These are phyloP conservation scores for Coriolopsis trogii DNA, from an alignment of 1,284 basidiomycete genomes.

Conservation along the genomic window DNA sequence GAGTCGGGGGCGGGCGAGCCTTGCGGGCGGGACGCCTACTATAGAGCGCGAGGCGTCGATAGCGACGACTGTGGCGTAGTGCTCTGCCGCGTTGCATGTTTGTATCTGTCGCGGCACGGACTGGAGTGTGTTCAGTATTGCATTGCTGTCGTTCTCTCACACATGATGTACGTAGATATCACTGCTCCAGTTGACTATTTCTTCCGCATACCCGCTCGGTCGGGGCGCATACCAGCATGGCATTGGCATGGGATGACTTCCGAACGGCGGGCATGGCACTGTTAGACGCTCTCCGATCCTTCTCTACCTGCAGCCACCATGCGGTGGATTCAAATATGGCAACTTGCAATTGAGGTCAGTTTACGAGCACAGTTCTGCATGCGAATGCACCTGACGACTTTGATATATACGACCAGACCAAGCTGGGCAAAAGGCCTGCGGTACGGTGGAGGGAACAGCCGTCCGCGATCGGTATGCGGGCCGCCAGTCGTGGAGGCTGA, in stretches of 20 bases:
- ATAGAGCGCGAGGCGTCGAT: conserved; percentile 19
- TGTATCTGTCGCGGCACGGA: conserved; percentile 2
- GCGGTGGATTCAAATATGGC: neutral
- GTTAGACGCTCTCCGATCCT: neutral
- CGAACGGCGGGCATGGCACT: neutral
- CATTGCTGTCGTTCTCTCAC: conserved; percentile 23
- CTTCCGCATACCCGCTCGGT: conserved; percentile 13
- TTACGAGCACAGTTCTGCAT: neutral
- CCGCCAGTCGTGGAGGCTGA: neutral
- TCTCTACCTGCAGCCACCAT: neutral
- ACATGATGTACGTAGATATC: conserved; percentile 17
- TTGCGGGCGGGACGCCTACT: conserved; percentile 32
- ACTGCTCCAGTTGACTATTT: conserved; percentile 18
- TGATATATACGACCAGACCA: too few relatives aligned
- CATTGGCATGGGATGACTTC: neutral
- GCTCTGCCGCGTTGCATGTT: conserved; percentile 1
- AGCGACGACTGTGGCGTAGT: conserved; percentile 4
- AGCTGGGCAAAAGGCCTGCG: too few relatives aligned
- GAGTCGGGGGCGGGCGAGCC: conserved; percentile 55
- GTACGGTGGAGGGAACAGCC: neutral
- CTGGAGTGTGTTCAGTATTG: conserved; percentile 6
- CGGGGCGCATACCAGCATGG: too few relatives aligned
- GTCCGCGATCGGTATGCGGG: neutral
- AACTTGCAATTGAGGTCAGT: neutral
- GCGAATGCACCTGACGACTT: too few relatives aligned